Percentiles rank a stretch among this genome's conserved stretches.
phyloP scores from a whole-genome alignment of 345 rosid species.

The Populus simonii region DNA sequence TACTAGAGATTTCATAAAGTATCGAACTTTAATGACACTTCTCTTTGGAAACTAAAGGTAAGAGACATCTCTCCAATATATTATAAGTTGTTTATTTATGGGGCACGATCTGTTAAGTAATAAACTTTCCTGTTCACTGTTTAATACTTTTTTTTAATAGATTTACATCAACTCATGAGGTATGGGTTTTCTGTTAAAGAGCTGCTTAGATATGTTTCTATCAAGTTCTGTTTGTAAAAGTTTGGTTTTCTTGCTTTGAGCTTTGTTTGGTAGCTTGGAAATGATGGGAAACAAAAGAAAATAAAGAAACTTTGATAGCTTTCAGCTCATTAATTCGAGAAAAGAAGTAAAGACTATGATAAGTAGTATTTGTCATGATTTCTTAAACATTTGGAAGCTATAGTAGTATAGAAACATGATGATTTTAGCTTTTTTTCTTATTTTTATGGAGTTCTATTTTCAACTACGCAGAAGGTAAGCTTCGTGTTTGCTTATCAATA shows the following conservation, averaged over 20 bases:
- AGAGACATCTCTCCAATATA: neutral
- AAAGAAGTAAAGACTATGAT: neutral
- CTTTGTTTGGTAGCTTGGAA: slow-evolving; percentile 3
- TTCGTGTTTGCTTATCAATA: slow-evolving; percentile 1
- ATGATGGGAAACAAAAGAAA: neutral
- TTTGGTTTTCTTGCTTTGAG: neutral
- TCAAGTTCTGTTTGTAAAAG: neutral
- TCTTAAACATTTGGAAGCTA: neutral
- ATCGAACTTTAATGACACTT: slow-evolving; percentile 7
- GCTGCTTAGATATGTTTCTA: neutral
- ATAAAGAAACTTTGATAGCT: neutral
- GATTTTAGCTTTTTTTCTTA: neutral
- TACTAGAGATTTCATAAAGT: neutral
- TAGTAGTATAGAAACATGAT: neutral
- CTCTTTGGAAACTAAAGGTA: slow-evolving; percentile 15
- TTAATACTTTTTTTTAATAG: neutral
- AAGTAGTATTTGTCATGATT: neutral
- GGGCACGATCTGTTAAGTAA: neutral
- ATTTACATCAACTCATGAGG: neutral
- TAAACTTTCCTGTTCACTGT: neutral
- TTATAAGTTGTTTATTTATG: neutral
- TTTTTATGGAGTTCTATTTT: neutral
- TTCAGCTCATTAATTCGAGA: neutral
- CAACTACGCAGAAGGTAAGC: neutral
- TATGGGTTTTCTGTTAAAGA: neutral